phyloP scores from a whole-genome alignment of 2,329 filamentous ascomycete genomes.

The Aspergillus japonicus region DNA sequence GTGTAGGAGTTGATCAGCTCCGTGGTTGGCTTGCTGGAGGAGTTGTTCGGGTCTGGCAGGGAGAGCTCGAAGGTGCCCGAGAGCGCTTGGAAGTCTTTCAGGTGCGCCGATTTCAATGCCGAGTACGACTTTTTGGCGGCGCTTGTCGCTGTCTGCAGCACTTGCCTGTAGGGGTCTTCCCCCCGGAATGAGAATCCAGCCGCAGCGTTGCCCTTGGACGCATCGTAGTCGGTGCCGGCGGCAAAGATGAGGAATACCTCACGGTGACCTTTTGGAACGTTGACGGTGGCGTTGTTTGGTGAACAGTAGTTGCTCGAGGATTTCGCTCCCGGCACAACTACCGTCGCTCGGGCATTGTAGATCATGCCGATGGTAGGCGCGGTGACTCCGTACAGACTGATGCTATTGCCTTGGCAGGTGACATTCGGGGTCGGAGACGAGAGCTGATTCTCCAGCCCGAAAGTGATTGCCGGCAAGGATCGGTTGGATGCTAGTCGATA shows the following conservation, averaged over 20 bases:
- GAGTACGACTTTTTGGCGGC: slow-evolving; percentile 12
- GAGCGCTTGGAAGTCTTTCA: slow-evolving; percentile 17
- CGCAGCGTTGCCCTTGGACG: slow-evolving; percentile 48
- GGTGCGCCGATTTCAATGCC: slow-evolving; percentile 16
- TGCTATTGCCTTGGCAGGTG: slow-evolving; percentile 34
- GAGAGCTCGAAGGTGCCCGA: slow-evolving; percentile 34
- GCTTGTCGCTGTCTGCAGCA: slow-evolving; percentile 31
- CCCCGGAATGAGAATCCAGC: slow-evolving; percentile 51
- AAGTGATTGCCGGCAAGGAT: slow-evolving; percentile 41
- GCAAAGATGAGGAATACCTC: slow-evolving; percentile 43
- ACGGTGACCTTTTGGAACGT: slow-evolving; percentile 1
- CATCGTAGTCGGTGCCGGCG: slow-evolving; percentile 49
- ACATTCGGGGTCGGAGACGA: slow-evolving; percentile 27
- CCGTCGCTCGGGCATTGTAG: slow-evolving; percentile 29
- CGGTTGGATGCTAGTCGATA: slow-evolving; percentile 33
- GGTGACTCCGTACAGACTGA: slow-evolving; percentile 39
- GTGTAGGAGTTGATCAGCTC: slow-evolving; percentile 35
- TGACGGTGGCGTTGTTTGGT: neutral
- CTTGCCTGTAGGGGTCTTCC: slow-evolving; percentile 42
- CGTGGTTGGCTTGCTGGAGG: slow-evolving; percentile 23
- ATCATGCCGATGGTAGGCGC: slow-evolving; percentile 31
- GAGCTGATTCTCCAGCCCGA: slow-evolving; percentile 47
- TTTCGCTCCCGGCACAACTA: slow-evolving; percentile 27
- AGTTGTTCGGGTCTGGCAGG: slow-evolving; percentile 36
- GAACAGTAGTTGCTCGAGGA: slow-evolving; percentile 23